Base-by-base conservation (phyloP, 179 eudicot genomes). In the Spergularia azorica region DNA sequence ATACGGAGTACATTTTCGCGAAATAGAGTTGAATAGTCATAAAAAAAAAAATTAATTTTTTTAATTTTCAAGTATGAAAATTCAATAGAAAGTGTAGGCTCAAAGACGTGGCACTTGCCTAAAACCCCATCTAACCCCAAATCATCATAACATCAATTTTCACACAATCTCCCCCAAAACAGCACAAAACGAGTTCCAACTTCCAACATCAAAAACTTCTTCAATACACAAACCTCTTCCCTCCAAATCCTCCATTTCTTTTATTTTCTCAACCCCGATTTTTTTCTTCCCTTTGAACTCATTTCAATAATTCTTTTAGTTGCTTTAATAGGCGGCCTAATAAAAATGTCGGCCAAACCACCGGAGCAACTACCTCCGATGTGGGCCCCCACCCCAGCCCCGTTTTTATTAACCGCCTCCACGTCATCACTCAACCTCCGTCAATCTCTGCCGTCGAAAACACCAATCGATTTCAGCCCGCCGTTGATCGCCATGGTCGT, bases 401-500 rank as follows among this genome's bases (percentile, higher is more conserved):
- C 62, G 0, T 21, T 9, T 9, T 6, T 46, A 6, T 46, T 46
- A 46, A 6, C 71, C 9, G 3, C 79, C 51, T 54, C 51, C 18
- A 20, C 76, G 5, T 39, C 79, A 39, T 26, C 80, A 8, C 65
- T 67, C 39, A 6, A 13, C 68, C 20, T 63, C 66, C 73, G 5
- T 36, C 80, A 61, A 63, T 51, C 87, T 1, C 78, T 86, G 20
- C 83, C 90, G 26, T 80, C 91, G 0, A 85, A 83, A 20, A 67
- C 75, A 5, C 91, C 92, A 0, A 87, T 93, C 59, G 84, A 88
- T 69, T 90, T 95, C 84, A 93, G 93, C 36, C 99, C 99, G 0
- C 99, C 99, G 4, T 74, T 95, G 67, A 91, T 95, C 71, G 95
- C 94, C 59, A 95, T 95, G 99, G 94, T 95, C 0, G 91, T 91